phyloP scores from a whole-genome alignment of 768 basidiomycete genomes.

The Tricholoma hemisulphureum region DNA sequence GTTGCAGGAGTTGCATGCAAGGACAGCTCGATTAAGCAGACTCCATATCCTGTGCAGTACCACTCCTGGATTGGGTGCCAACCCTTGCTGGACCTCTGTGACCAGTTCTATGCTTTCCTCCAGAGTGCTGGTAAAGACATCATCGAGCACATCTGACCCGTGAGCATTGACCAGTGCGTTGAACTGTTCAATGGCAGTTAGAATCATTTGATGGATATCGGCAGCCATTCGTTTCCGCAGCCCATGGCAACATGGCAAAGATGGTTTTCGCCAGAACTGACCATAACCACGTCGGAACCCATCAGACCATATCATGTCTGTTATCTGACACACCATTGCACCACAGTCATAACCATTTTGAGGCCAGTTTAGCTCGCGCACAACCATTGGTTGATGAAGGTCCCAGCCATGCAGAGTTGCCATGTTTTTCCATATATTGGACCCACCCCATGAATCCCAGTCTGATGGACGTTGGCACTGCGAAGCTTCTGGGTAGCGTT shows the following conservation, averaged over 20 bases:
- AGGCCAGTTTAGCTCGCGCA: neutral
- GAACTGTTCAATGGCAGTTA: neutral
- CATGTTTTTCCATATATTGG: neutral
- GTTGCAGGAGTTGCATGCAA: no score
- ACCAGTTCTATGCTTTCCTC: neutral
- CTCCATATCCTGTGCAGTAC: no score
- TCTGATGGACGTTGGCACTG: neutral
- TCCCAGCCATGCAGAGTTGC: conserved; percentile 1
- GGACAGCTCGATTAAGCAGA: no score
- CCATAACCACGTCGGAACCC: neutral
- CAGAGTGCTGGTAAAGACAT: neutral
- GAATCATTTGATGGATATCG: no score
- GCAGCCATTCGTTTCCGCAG: neutral
- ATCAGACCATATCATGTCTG: conserved; percentile 7
- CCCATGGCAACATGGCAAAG: conserved; percentile 1
- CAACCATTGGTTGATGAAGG: neutral
- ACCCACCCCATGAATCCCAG: neutral
- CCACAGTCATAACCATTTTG: conserved; percentile 14
- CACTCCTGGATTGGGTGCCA: no score
- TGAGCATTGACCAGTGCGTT: neutral
- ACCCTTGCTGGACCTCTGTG: no score
- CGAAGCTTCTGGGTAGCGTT: no score
- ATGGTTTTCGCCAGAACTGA: conserved; percentile 4
- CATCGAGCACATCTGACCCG: neutral
- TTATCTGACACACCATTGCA: conserved; percentile 5